Evolutionary conservation across 306 rosid species (phyloP).

Genomic region (Bauhinia variegata): DNA sequence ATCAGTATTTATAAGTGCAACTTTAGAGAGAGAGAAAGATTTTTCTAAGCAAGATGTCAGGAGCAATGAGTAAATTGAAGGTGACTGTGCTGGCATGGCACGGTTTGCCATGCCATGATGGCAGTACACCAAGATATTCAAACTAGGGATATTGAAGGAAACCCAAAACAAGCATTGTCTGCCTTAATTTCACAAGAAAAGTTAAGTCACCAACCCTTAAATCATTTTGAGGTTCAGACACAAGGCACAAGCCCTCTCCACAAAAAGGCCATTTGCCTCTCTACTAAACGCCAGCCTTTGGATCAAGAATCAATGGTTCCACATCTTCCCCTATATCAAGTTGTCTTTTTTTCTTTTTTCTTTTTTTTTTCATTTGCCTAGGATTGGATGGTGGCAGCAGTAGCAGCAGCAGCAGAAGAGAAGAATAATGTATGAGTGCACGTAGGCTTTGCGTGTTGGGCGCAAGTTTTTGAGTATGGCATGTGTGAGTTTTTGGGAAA

Average conservation of each 20-base stretch:
- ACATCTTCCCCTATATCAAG: background rate
- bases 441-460: constrained; percentile 84
- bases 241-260: constrained; percentile 35
- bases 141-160: constrained; percentile 47
- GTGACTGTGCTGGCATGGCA: constrained; percentile 37
- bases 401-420: constrained; percentile 23
- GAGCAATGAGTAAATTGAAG: constrained; percentile 44
- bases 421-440: constrained; percentile 70
- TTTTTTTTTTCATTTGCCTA: constrained; percentile 20
- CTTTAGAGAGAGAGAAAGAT: constrained; percentile 16
- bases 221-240: constrained; percentile 46
- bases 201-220: constrained; percentile 42
- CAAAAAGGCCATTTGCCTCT: constrained; percentile 9
- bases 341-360: background rate
- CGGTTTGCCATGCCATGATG: constrained; percentile 48
- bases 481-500: constrained; percentile 37
- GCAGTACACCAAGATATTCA: constrained; percentile 44
- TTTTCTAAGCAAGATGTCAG: constrained; percentile 36
- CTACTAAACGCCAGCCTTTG: constrained; percentile 35
- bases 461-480: constrained; percentile 62
- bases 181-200: constrained; percentile 54
- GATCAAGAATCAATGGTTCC: constrained; percentile 47
- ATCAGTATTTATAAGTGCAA: constrained; percentile 52
- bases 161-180: constrained; percentile 51
- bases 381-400: constrained; percentile 39